Base-by-base conservation (phyloP, 169 alveolate genomes). In the Besnoitia besnoiti region DNA sequence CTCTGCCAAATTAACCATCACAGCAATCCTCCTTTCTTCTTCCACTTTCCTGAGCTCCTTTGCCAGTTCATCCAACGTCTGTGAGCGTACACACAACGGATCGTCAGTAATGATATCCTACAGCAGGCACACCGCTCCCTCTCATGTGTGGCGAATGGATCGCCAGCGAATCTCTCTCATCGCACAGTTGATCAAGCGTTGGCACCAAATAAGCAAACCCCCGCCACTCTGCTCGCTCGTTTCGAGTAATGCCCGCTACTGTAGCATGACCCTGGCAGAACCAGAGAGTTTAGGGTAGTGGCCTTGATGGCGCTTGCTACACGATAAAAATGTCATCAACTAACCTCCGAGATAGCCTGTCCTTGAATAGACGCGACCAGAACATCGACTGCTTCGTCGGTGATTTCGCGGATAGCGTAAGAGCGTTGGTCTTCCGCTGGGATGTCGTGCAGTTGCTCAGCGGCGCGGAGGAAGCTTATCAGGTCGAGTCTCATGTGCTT, bases 1-100 rank as follows among this genome's bases (percentile, higher is more conserved):
- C 93, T 97, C 98, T n/a, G 99, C 99, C 90, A 96, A 88, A 94
- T 95, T 96, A 33, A 97, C 99, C 97, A 97, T 97, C 33, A 97
- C 97, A 61, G 98, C 96, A 21, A 98, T 97, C 91, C 97, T 96
- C 93, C 97, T 96, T 87, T 88, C 93, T 80, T 85, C 91, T 73
- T 93, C 91, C 82, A 90, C 47, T 80, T 90, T 89, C 42, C 97
- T 95, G n/a, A 97, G 96, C 92, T 98, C 99, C 95, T 97, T 98
- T 59, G 98, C 95, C 76, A 98, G 96, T 94, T 94, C 95, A 93
- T 98, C 99, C 80, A 98, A 77, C 33, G 99, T 97, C 93, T 97
- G 96, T 35, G 98, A 92, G 40, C 39, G 21, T 33, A 21, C 33
- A 24, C 16, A 55, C 30, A n/a, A n/a, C n/a, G n/a, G n/a, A n/a